A percentile compares a stretch with the other conserved stretches of the same genome.
These are phyloP conservation scores for Clarireedia monteithiana DNA, from an alignment of 2,329 filamentous ascomycete genomes.

Conservation along the genomic window DNA sequence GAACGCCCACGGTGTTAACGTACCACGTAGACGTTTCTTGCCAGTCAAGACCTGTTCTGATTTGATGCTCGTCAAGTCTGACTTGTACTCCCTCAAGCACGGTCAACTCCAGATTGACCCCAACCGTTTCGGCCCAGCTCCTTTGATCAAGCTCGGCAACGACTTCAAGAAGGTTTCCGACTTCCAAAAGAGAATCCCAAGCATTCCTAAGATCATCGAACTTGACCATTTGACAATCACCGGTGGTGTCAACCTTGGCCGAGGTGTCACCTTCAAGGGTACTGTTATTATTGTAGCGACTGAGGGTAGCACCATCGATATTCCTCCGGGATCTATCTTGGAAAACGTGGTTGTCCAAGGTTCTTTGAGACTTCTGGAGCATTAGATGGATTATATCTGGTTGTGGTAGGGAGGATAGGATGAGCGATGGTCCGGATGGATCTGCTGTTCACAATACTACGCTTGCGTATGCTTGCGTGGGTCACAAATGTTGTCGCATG, in stretches of 20 bases:
- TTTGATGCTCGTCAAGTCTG: slow-evolving; percentile 98
- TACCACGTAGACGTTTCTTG: slow-evolving; percentile 94
- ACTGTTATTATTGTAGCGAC: slow-evolving; percentile 99
- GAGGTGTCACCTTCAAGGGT: slow-evolving; percentile 92
- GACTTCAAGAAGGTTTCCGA: slow-evolving; percentile 99
- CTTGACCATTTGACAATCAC: slow-evolving; percentile 96
- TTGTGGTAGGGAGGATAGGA: neutral
- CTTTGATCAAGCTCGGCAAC: slow-evolving; percentile 94
- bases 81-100: slow-evolving; percentile 97
- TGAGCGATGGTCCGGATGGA: slow-evolving; percentile 2
- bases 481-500: slow-evolving; percentile 5
- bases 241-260: slow-evolving; percentile 91
- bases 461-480: neutral
- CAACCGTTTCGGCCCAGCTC: slow-evolving; percentile 90
- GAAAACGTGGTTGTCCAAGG: slow-evolving; percentile 99
- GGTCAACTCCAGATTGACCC: slow-evolving; percentile 96
- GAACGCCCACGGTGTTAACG: slow-evolving; percentile 98
- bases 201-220: slow-evolving; percentile 85
- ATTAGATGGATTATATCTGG: slow-evolving; percentile 36
- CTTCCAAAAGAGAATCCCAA: slow-evolving; percentile 81
- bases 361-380: slow-evolving; percentile 69
- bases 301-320: slow-evolving; percentile 95
- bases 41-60: slow-evolving; percentile 99
- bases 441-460: slow-evolving; percentile 5
- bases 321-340: slow-evolving; percentile 90